Evolutionary conservation across 441 rosid species (phyloP).

Genomic region (Metrosideros polymorpha): DNA sequence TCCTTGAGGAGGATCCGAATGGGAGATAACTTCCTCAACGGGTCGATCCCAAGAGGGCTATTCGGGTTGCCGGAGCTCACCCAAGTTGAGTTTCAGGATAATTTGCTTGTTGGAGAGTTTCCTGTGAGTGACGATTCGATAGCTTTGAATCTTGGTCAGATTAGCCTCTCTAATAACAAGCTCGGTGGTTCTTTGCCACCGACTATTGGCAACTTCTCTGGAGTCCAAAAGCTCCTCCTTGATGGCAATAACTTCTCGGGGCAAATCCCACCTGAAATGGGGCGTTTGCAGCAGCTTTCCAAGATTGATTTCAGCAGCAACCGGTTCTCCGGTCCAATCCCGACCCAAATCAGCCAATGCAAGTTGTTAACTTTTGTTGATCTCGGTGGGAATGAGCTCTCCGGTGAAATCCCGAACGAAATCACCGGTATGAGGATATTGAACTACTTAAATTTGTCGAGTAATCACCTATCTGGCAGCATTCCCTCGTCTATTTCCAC

Average conservation of each 20-base stretch:
- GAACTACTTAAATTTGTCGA: constrained; percentile 81
- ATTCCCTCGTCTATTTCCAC: constrained; percentile 69
- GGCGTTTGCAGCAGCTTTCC: constrained; percentile 71
- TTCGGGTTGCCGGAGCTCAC: constrained; percentile 65
- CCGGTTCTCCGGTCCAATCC: constrained; percentile 55
- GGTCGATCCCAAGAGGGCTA: constrained; percentile 80
- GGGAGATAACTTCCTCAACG: constrained; percentile 87
- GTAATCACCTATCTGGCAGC: constrained; percentile 67
- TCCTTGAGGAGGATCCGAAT: constrained; percentile 76
- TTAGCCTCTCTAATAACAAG: constrained; percentile 76
- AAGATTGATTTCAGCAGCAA: constrained; percentile 85
- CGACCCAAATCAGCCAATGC: constrained; percentile 76
- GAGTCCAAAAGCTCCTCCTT: constrained; percentile 83
- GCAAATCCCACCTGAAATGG: constrained; percentile 69
- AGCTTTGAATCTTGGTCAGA: constrained; percentile 63
- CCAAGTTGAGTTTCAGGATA: constrained; percentile 86
- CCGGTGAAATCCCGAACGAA: constrained; percentile 80
- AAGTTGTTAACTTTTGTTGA: constrained; percentile 81
- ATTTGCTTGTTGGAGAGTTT: constrained; percentile 62
- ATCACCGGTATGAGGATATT: constrained; percentile 77
- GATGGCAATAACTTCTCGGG: constrained; percentile 85
- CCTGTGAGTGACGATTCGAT: constrained; percentile 34
- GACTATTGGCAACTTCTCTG: constrained; percentile 66
- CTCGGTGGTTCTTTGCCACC: constrained; percentile 72
- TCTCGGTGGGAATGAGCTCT: constrained; percentile 76